Evolutionary conservation across 164 flowering plant species (phyloP).

Genomic region (Chimonanthus praecox): DNA sequence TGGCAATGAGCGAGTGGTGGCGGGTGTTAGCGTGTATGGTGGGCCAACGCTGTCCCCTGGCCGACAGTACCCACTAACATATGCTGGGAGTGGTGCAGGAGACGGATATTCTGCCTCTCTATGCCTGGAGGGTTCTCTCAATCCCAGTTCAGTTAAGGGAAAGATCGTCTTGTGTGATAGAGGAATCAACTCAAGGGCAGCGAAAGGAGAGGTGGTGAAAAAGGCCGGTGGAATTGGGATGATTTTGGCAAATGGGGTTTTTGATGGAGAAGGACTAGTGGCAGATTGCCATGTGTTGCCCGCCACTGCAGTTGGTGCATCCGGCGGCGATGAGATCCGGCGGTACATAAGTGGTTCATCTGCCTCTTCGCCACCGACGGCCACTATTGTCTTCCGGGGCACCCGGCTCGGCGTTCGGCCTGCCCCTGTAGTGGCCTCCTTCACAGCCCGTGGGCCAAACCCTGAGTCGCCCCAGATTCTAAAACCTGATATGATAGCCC

Average conservation of each 20-base stretch:
- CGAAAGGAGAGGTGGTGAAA: slow-evolving; percentile 79
- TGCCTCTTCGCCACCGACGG: slow-evolving; percentile 33
- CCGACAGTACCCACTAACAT: slow-evolving; percentile 51
- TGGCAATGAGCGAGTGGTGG: slow-evolving; percentile 53
- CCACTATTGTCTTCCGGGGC: slow-evolving; percentile 66
- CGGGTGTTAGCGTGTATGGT: slow-evolving; percentile 70
- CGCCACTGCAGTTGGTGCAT: slow-evolving; percentile 71
- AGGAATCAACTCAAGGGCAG: slow-evolving; percentile 71
- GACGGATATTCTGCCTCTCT: slow-evolving; percentile 82
- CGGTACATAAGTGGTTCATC: slow-evolving; percentile 40
- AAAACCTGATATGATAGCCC: slow-evolving; percentile 93
- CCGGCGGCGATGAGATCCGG: slow-evolving; percentile 59
- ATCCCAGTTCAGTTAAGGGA: slow-evolving; percentile 54
- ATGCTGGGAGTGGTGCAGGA: slow-evolving; percentile 68
- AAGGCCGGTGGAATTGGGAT: slow-evolving; percentile 85
- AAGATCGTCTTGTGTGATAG: slow-evolving; percentile 89
- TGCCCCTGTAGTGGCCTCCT: slow-evolving; percentile 87
- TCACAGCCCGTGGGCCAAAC: slow-evolving; percentile 91
- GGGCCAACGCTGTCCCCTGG: slow-evolving; percentile 59
- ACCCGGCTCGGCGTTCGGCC: slow-evolving; percentile 70
- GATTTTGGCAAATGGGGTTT: slow-evolving; percentile 85
- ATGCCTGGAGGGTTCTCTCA: slow-evolving; percentile 78
- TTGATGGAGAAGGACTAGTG: slow-evolving; percentile 87
- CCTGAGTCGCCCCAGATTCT: slow-evolving; percentile 74
- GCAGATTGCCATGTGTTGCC: slow-evolving; percentile 94